Conservation (phyloP, 371 early-diverging fungal genomes). For the Apophysomyces sp. region DNA sequence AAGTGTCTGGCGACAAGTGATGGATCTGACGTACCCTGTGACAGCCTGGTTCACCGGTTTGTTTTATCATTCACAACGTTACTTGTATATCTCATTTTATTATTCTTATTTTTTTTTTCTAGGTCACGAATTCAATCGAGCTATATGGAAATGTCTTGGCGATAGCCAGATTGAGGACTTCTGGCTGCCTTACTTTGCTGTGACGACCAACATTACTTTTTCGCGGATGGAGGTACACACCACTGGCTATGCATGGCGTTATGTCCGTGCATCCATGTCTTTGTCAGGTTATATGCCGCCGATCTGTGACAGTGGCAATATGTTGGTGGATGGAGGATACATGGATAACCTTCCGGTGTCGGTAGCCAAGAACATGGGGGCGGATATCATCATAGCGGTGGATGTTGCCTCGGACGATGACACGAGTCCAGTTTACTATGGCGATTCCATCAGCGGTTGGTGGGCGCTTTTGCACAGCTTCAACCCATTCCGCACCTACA, state of each 20-base stretch:
- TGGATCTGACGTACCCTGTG: slow-evolving; percentile 97
- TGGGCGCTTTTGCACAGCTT: slow-evolving; percentile 84
- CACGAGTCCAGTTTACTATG: slow-evolving; percentile 88
- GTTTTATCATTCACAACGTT: neutral
- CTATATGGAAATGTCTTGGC: slow-evolving; percentile 91
- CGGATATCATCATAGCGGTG: slow-evolving; percentile 94
- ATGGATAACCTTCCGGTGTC: slow-evolving; percentile 98
- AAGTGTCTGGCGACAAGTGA: slow-evolving; percentile 85
- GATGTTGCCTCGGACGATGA: slow-evolving; percentile 95
- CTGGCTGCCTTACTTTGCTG: slow-evolving; percentile 97
- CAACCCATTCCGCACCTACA: slow-evolving; percentile 76
- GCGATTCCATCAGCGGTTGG: slow-evolving; percentile 96
- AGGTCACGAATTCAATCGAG: slow-evolving; percentile 95
- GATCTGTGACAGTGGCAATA: slow-evolving; percentile 92
- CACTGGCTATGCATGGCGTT: slow-evolving; percentile 96
- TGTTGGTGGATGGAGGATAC: slow-evolving; percentile 99
- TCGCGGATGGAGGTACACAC: slow-evolving; percentile 94
- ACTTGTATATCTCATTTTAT: neutral
- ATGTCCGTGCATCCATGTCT: slow-evolving; percentile 98
- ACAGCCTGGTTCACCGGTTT: slow-evolving; percentile 85
- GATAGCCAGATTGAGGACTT: slow-evolving; percentile 97
- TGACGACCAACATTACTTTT: slow-evolving; percentile 96
- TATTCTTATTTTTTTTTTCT: neutral
- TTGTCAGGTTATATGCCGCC: slow-evolving; percentile 95
- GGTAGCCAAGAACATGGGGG: slow-evolving; percentile 90